A percentile compares a stretch with the other conserved stretches of the same genome.
These are phyloP conservation scores for Solanum tarapatanum DNA, from an alignment of 257 asterid species.

Conservation along the genomic window DNA sequence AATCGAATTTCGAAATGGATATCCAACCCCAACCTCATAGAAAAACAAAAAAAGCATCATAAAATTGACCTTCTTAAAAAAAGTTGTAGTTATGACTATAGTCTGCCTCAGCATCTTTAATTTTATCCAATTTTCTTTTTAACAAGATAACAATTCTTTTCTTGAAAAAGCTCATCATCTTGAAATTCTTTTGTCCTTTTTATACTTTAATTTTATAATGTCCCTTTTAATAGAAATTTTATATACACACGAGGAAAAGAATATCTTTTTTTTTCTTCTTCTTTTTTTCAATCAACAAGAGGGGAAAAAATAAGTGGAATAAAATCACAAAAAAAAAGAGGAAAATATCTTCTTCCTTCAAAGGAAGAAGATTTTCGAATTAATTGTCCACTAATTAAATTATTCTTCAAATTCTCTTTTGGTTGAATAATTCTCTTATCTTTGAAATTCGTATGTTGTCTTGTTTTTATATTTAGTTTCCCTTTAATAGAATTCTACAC, in stretches of 20 bases:
- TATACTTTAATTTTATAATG: background rate
- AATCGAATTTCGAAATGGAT: fast-evolving
- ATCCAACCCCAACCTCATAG: background rate
- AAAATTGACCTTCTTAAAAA: background rate
- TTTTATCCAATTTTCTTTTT: background rate
- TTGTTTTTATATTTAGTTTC: too few species aligned
- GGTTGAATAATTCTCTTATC: background rate
- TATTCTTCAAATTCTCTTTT: background rate
- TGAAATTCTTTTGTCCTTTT: background rate
- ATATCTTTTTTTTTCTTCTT: background rate
- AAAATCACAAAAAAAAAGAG: background rate
- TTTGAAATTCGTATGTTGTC: background rate
- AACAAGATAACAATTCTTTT: background rate
- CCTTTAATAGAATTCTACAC: background rate
- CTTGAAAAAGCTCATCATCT: background rate
- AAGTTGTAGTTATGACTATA: background rate
- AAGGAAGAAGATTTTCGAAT: background rate
- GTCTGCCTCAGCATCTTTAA: background rate
- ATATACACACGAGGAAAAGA: background rate
- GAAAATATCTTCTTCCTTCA: background rate
- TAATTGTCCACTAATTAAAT: background rate
- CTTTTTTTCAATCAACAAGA: background rate
- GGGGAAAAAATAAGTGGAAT: background rate
- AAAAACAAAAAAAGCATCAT: background rate
- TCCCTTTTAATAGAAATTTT: background rate